Evolutionary conservation across 2,329 filamentous ascomycete genomes (phyloP), one percentile per base, ranked within the genome.

Genomic region (Colletotrichum chlorophyti): DNA sequence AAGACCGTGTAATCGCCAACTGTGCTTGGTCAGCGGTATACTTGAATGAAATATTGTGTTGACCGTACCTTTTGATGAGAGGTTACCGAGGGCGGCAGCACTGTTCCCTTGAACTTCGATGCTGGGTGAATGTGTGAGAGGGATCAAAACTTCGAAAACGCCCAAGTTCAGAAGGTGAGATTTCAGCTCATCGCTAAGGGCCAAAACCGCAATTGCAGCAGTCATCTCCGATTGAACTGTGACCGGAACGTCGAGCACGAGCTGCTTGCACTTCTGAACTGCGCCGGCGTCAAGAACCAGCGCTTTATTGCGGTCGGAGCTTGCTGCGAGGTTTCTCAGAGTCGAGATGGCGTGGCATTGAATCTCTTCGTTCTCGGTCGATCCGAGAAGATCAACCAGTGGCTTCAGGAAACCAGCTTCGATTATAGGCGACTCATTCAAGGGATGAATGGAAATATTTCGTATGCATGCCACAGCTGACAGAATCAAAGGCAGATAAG

Each of bases 171-270:
- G 79, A 11, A 99, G 83, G 70, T 96, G 91, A 5, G 91, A 87
- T 77, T 99, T 99, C 58, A 99, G 83, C 63, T 99, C 95, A 68
- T 99, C 95, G 66, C 94, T 97, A 48, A 99, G 79, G 15, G 95
- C 95, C 63, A 99, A 83, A 12, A 99, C 95, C 32, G 95, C 95
- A 74, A 99, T 97, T 1, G 95, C 95, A n/a, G 95, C 95, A 5
- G 95, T 99, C 95, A 99, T 99, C 74, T 99, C 95, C 2, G 93
- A 97, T 72, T 99, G 95, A 3, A 99, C 95, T 34, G 91, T 94
- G 45, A 98, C 83, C 0, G 95, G 93, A 3, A 98, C 95, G 53
- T 96, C 89, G 15, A 99, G 81, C 21, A 99, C 93, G 49, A 99
- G 83, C 70, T 98, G 92, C 76, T 97, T 98, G 86, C 95, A 99